Evolutionary conservation across 108 stramenopile species (phyloP), one percentile per base, ranked within the genome.

Genomic region (Licmophora abbreviata): DNA sequence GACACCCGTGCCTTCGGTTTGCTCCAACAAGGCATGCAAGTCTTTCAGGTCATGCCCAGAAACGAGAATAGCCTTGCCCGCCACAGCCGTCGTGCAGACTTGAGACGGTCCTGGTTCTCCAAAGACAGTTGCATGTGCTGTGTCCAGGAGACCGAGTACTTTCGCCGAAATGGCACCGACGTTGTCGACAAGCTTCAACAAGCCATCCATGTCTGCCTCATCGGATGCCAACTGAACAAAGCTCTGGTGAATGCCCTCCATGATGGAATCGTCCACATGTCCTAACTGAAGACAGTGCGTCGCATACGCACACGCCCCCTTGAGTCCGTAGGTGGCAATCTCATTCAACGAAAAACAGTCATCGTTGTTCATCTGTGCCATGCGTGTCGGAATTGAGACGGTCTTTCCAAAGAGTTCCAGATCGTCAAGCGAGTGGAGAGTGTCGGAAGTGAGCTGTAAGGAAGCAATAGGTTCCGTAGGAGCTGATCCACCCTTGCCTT

Each of bases 1-100:
- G 35, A 90, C 62, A 34, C 88, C 88, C 15, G 64, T 86, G 35
- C 84, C 84, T 68, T 83, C 88, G 8, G 88, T 90, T 58, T 83
- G 81, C 49, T 81, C 45, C 68, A 90, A 64, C 26, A 90, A 41
- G 27, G 53, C 64, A 36, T 84, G 56, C 22, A 85, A 51, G 55
- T 90, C 88, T 0, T 44, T 37, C 50, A 85, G 29, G 54, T 90
- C 88, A 44, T 90, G 88, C 22, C 88, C 88, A 22, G 83, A 85
- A 7, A 90, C 61, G 43, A 85, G 58, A 61, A 89, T 85, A 32
- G 56, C 56, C 55, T 89, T 89, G 15, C 88, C 88, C 53, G 77
- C 57, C 0, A 73, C 72, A 6, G 79, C 78, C 33, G 81, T 77
- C 25, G 60, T 74, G 40, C 65, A 59, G 29, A 78, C 76, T 26